Base-by-base conservation (phyloP, 164 flowering plant genomes). In the Nymphaea thermarum region DNA sequence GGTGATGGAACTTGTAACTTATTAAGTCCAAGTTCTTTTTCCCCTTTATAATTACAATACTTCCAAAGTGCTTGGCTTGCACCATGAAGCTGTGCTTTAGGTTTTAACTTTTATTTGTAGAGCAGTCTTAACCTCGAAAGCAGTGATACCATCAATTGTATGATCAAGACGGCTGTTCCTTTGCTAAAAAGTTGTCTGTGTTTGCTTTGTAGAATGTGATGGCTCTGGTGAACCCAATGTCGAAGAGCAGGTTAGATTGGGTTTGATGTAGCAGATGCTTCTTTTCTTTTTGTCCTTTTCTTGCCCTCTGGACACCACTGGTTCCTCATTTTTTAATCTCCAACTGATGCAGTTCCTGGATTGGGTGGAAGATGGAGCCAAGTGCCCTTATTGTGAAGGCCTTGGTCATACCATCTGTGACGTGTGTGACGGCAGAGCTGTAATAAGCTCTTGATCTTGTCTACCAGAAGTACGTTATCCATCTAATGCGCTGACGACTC, bases 301-400 rank as follows among this genome's bases (percentile, higher is more conserved):
- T 43, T 42, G 3, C 62, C 43, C 44, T 4, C 67, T 44, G 8
- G 17, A 36, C 44, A 4, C 44, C 6, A n/a, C 25, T 4, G 16
- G 45, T 60, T 10, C 47, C 11, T 65, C 57, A 59, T 64, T 17
- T 25, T 25, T 45, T 42, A 2, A 59, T 61, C 25, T 61, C 42
- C 42, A 60, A n/a, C 55, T 72, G 15, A 69, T 83, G 87, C 87
- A 93, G 98, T 93, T 93, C 72, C 1, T 89, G 85, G 98, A 91
- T 67, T 93, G 96, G 96, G 83, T 86, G 6, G 96, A 80, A 18
- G 98, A 91, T 73, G 93, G 80, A 65, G 64, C 80, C 59, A 84
- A 81, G 45, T 93, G 98, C 67, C 94, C 98, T 4, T 93, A 93
- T 67, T 93, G 97, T 71, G 92, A 87, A 74, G 98, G 97, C 67